Conservation (phyloP, 352 stramenopile species). For the Phytophthora gonapodyides region DNA sequence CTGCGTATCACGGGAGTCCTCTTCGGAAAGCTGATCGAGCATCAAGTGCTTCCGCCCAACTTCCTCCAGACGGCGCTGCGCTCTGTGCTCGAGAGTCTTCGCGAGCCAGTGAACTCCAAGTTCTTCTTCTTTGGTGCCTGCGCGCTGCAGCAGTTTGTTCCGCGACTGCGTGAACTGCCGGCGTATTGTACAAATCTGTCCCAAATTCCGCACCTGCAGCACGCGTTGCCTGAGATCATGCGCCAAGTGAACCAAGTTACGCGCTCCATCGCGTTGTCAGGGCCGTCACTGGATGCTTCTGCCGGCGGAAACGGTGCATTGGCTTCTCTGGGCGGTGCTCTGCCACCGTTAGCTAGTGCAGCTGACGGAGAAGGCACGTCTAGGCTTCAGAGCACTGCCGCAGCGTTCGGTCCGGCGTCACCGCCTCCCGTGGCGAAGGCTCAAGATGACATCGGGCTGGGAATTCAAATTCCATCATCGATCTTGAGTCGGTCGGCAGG, state of each 20-base stretch:
- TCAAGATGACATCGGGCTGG: constrained; percentile 37
- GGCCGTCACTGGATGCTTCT: constrained; percentile 34
- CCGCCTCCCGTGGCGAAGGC: constrained; percentile 27
- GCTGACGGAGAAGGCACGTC: constrained; percentile 30
- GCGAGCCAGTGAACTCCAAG: constrained; percentile 96
- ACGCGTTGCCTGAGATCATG: constrained; percentile 93
- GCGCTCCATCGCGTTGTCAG: constrained; percentile 55
- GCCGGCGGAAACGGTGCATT: constrained; percentile 26
- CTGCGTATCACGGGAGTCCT: constrained; percentile 98
- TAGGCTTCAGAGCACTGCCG: constrained; percentile 26
- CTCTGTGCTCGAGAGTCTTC: constrained; percentile 97
- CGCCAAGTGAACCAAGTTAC: constrained; percentile 86
- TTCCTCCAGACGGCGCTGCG: constrained; percentile 97
- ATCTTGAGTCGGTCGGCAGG: constrained; percentile 52
- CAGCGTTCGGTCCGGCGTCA: constrained; percentile 30
- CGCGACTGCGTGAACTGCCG: constrained; percentile 95
- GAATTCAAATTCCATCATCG: constrained; percentile 46
- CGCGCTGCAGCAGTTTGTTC: constrained; percentile 98
- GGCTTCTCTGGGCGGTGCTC: constrained; percentile 23
- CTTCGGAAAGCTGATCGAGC: constrained; percentile 98
- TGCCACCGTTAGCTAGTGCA: constrained; percentile 26
- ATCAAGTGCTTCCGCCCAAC: constrained; percentile 97
- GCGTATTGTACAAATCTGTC: constrained; percentile 98
- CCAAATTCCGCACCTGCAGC: constrained; percentile 97
- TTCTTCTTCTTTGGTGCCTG: constrained; percentile 99